phyloP scores from a whole-genome alignment of 2,329 filamentous ascomycete species.

The Thermothelomyces thermophilus region DNA sequence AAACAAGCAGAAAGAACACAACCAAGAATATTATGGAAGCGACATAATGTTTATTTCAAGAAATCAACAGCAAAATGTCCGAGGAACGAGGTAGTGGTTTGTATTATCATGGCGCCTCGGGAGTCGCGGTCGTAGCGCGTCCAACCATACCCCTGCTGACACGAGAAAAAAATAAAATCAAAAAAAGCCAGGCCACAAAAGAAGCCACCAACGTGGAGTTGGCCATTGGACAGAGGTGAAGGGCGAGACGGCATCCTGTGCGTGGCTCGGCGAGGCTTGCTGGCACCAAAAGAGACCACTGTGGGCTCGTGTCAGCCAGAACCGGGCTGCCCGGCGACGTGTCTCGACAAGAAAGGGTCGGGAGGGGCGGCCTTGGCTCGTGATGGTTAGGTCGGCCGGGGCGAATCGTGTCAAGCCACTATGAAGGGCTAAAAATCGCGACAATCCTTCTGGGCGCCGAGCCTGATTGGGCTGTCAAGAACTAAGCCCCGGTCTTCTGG shows the following conservation, averaged over 20 bases:
- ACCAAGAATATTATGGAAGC: background rate
- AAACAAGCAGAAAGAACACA: background rate
- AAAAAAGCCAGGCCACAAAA: too few species aligned
- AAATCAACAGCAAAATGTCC: too few species aligned
- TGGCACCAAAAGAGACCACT: background rate
- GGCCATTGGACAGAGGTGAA: background rate
- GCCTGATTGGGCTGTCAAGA: background rate
- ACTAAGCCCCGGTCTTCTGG: background rate
- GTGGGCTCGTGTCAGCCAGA: background rate
- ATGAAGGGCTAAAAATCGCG: background rate
- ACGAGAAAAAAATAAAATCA: too few species aligned
- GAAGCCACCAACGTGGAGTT: background rate
- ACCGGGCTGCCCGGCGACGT: background rate
- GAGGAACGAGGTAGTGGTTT: background rate
- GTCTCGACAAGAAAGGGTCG: background rate
- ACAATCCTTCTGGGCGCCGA: background rate
- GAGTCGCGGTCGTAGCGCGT: background rate
- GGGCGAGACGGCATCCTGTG: background rate
- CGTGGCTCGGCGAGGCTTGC: background rate
- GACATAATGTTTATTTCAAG: background rate
- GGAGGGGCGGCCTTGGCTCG: background rate
- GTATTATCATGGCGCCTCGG: background rate
- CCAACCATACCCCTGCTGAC: background rate
- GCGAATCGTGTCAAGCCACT: constrained; percentile 1
- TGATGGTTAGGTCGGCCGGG: background rate